phyloP scores from a whole-genome alignment of 2,329 filamentous ascomycete genomes.

The Calonectria pteridis region DNA sequence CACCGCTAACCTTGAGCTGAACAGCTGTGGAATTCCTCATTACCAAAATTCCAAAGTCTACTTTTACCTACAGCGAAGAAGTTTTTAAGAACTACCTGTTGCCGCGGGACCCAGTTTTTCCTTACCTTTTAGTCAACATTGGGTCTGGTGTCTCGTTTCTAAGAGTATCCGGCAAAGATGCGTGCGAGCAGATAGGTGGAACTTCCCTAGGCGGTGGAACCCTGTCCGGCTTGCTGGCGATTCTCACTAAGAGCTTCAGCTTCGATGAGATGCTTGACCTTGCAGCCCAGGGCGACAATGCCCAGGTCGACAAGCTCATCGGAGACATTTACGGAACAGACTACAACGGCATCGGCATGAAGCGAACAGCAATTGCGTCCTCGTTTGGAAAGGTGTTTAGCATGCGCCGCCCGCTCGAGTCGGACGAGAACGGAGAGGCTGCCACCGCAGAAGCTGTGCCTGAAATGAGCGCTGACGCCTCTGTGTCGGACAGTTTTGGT shows the following conservation, averaged over 20 bases:
- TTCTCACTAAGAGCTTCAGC: constrained; percentile 90
- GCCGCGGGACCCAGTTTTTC: constrained; percentile 85
- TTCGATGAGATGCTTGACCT: constrained; percentile 98
- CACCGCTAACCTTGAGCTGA: not conserved
- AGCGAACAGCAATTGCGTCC: constrained; percentile 94
- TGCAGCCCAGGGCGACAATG: constrained; percentile 92
- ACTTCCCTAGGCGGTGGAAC: constrained; percentile 97
- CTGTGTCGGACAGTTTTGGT: not conserved
- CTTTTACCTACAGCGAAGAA: constrained; percentile 94
- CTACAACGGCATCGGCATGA: constrained; percentile 95
- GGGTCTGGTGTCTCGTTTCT: constrained; percentile 97
- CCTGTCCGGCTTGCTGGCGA: constrained; percentile 91
- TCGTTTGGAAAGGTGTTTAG: constrained; percentile 98
- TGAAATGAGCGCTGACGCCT: not conserved
- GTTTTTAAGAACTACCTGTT: constrained; percentile 91
- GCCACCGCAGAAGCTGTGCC: constrained; percentile 63
- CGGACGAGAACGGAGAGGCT: constrained; percentile 78
- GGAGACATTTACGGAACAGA: constrained; percentile 98
- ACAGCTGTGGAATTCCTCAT: constrained; percentile 51
- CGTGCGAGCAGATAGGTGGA: constrained; percentile 91
- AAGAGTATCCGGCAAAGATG: constrained; percentile 90
- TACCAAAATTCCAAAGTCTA: constrained; percentile 94
- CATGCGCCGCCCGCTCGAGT: constrained; percentile 87
- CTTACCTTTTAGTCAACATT: constrained; percentile 97
- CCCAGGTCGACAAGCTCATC: constrained; percentile 95